Evolutionary conservation across 805 yeast species (phyloP), one percentile per base, ranked within the genome.

Genomic region (Brettanomyces nanus): DNA sequence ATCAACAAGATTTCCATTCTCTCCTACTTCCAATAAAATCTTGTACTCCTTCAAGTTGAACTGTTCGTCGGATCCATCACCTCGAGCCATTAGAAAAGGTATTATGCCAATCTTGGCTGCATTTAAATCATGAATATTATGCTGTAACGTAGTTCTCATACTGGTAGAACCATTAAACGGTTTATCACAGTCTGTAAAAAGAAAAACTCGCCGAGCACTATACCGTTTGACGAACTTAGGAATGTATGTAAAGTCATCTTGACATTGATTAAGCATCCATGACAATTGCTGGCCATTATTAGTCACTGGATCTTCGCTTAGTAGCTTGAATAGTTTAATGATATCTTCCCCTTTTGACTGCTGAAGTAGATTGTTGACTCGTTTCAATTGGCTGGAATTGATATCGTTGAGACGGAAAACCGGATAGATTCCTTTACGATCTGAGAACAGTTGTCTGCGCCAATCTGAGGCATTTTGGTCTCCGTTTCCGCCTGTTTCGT

Each of bases 151-250:
- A 33, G 63, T 65, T 47, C 69, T 69, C 3, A 65, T 59, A 2
- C 49, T 40, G 13, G 68, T 63, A 6, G 62, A 48, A 6, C 62
- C 61, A 37, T 65, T 64, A 44, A 61, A 70, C 0, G 96, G 97
- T 33, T 58, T 59, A 46, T 82, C 92, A 53, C 80, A 77, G 52
- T 80, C 82, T 0, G 95, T 85, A 50, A 87, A 74, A 52, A 86
- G 61, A 45, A 85, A 71, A 3, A 85, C 59, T 48, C 81, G 77
- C 45, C 72, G 74, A 31, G 68, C 68, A 35, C 74, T 73, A 53
- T 69, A 80, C 19, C 54, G 52, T 36, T 60, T 63, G 29, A 69
- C 72, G 26, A 51, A 60, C 11, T 55, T 54, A 14, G 63, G 62
- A 4, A 58, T 54, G 27, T 62, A 53, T 13, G 62, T 51, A 43